Evolutionary conservation across 352 stramenopile species (phyloP), one percentile per base, ranked within the genome.

Genomic region (Lagenidium giganteum): DNA sequence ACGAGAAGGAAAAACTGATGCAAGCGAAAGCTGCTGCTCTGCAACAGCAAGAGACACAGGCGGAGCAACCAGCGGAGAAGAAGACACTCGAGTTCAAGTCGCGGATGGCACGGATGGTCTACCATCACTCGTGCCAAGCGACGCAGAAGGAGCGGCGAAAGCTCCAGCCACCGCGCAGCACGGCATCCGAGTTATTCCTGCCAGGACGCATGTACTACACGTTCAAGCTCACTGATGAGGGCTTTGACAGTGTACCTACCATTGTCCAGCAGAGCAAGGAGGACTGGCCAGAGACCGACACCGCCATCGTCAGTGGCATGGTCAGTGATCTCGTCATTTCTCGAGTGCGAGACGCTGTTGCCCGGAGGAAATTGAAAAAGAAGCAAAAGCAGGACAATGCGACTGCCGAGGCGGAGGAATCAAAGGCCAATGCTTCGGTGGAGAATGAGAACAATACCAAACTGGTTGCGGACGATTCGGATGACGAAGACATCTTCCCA

Each of bases 401-500:
- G 5, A 25, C 42, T 14, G 8, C 18, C 9, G 12, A 27, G 7
- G 26, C n/a, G 7, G 33, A 17, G 9, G 39, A 31, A 5, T 42
- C 50, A 14, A 30, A 18, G 13, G 40, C 42, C 9, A 26, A 42
- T 5, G 37, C 25, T 14, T 42, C 16, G 8, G n/a, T 46, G 14
- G 28, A 51, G 5, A 30, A 33, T 7, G 30, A 27, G 13, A 20
- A 39, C 11, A 25, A 50, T 12, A 26, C 29, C 18, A 31, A 21
- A 4, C 44, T 34, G 23, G 38, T 27, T 38, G 51, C 17, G 9
- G 61, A 57, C 0, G 57, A 80, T 1, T 61, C 70, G 3, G 61
- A 82, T 1, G 70, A 83, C 5, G 72, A 87, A 47, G 74, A 88
- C 51, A 91, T 91, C 9, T 91, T 91, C 33, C 65, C 70, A 1